phyloP scores from a whole-genome alignment of 2,329 filamentous ascomycete species.

The Fusarium sororula region DNA sequence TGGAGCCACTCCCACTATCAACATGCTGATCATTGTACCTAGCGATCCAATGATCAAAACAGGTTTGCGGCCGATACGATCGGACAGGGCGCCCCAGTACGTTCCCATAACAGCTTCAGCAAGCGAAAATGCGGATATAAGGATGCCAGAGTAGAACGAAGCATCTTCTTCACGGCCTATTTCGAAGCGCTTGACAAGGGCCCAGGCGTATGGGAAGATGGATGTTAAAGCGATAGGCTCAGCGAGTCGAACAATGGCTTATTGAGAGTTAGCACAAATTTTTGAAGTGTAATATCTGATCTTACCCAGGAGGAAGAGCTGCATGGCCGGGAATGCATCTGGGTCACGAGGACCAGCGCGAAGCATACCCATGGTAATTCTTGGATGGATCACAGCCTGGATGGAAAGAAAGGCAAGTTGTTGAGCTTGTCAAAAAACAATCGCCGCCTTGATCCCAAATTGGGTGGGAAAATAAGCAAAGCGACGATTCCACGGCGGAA shows the following conservation, averaged over 20 bases:
- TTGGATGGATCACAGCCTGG: slow-evolving; percentile 3
- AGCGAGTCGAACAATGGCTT: slow-evolving; percentile 90
- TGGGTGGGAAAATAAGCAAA: neutral
- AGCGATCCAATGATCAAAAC: slow-evolving; percentile 82
- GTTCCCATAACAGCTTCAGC: slow-evolving; percentile 86
- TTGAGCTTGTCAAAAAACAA: slow-evolving; percentile 3
- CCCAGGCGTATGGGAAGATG: slow-evolving; percentile 92
- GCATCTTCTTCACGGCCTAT: slow-evolving; percentile 78
- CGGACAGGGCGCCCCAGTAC: slow-evolving; percentile 87
- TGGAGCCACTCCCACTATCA: slow-evolving; percentile 82
- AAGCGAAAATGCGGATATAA: slow-evolving; percentile 87
- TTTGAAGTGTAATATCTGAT: slow-evolving; percentile 56
- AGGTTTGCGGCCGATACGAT: slow-evolving; percentile 84
- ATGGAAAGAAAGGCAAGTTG: neutral
- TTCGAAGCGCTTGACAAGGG: slow-evolving; percentile 79
- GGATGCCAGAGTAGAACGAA: slow-evolving; percentile 86
- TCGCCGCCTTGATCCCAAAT: neutral
- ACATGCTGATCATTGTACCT: slow-evolving; percentile 83
- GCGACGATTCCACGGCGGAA: neutral
- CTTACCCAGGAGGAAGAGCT: slow-evolving; percentile 86
- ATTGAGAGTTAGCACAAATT: neutral
- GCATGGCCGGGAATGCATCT: slow-evolving; percentile 80
- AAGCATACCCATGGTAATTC: slow-evolving; percentile 62
- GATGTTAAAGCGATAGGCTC: slow-evolving; percentile 93
- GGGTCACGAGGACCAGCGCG: slow-evolving; percentile 65